These are phyloP conservation scores for Discostella pseudostelligera DNA, from an alignment of 108 stramenopile genomes.

Conservation along the genomic window DNA sequence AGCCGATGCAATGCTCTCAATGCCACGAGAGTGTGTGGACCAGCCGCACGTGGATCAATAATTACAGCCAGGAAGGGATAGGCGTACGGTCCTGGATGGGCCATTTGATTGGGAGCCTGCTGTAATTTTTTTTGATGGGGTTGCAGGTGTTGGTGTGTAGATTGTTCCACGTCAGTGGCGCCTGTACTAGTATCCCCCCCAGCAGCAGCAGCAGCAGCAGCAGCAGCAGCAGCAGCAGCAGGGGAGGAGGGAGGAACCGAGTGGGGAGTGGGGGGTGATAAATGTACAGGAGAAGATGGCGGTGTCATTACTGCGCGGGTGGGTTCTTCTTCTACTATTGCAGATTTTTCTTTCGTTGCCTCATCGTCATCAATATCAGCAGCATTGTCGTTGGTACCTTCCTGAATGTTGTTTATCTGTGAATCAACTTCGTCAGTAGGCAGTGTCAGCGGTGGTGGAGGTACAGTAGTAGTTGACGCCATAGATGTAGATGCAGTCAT, in stretches of 20 bases:
- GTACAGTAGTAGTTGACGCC: not conserved
- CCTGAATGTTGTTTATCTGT: no score
- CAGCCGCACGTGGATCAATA: constrained; percentile 82
- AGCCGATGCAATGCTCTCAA: constrained; percentile 71
- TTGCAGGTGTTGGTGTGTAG: constrained; percentile 10
- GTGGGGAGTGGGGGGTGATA: constrained; percentile 37
- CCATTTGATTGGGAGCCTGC: not conserved
- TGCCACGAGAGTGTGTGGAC: constrained; percentile 85
- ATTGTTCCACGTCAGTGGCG: constrained; percentile 12
- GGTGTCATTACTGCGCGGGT: constrained; percentile 6
- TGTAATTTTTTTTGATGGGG: constrained; percentile 7
- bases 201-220: no score
- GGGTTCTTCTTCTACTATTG: not conserved
- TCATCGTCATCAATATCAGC: not conserved
- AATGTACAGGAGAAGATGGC: not conserved
- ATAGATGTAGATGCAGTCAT: not conserved
- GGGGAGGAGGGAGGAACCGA: constrained; percentile 27
- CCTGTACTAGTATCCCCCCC: no score
- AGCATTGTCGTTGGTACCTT: no score
- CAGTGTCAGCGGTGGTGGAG: not conserved
- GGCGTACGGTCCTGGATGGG: constrained; percentile 41
- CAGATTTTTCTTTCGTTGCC: not conserved
- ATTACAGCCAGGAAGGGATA: constrained; percentile 84
- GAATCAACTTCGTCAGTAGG: not conserved
- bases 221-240: not conserved